Evolutionary conservation across 164 flowering plant genomes (phyloP).

Genomic region (Amborella trichopoda): DNA sequence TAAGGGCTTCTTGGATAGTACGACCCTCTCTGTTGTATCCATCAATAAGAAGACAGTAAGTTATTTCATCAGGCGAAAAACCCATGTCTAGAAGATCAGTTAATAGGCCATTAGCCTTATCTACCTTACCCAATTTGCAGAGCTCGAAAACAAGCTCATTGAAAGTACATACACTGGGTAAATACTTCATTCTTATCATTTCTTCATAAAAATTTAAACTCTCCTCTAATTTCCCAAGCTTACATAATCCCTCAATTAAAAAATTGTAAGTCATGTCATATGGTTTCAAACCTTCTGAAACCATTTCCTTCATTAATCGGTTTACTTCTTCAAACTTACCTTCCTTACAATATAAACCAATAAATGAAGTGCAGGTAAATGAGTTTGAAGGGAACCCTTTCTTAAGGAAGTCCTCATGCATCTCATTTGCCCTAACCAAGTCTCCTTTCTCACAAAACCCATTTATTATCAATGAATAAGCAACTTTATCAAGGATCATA

Average conservation of each 20-base stretch:
- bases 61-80: conserved; percentile 44
- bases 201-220: conserved; percentile 36
- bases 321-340: conserved; percentile 43
- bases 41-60: conserved; percentile 46
- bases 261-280: conserved; percentile 54
- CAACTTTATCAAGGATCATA: conserved; percentile 52
- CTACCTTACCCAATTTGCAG: conserved; percentile 22
- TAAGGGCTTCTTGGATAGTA: conserved; percentile 34
- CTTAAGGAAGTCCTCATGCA: conserved; percentile 56
- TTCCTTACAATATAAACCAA: conserved; percentile 29
- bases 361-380: conserved; percentile 51
- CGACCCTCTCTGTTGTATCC: conserved; percentile 41
- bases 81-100: conserved; percentile 55
- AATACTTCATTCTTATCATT: conserved; percentile 39
- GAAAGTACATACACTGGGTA: conserved; percentile 48
- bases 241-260: conserved; percentile 44
- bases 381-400: conserved; percentile 62
- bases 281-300: conserved; percentile 35
- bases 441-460: conserved; percentile 32
- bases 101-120: conserved; percentile 41
- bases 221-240: conserved; percentile 28
- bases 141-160: conserved; percentile 43
- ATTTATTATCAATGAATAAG: conserved; percentile 48
- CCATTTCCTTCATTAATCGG: conserved; percentile 53
- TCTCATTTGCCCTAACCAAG: conserved; percentile 27